Evolutionary conservation across 768 basidiomycete genomes (phyloP).

Genomic region (Daedalea quercina): DNA sequence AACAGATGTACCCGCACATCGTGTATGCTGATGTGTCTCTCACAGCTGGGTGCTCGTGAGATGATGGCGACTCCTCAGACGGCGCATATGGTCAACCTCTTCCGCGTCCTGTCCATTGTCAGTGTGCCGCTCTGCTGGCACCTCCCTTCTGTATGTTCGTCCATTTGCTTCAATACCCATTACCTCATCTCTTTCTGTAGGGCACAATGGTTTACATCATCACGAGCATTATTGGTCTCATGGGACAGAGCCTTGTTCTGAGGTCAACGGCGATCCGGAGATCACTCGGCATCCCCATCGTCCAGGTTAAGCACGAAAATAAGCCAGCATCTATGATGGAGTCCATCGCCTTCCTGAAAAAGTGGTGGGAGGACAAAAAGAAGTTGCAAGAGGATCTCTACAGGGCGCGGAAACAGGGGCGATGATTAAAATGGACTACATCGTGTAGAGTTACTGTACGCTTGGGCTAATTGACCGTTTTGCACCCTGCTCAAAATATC

Average conservation of each 20-base stretch:
- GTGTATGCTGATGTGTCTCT: not conserved
- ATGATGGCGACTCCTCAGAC: conserved; percentile 40
- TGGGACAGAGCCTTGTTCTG: conserved; percentile 41
- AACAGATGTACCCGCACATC: not conserved
- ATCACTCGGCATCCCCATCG: conserved; percentile 27
- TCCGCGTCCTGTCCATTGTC: conserved; percentile 51
- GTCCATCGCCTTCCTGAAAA: conserved; percentile 11
- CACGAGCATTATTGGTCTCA: conserved; percentile 39
- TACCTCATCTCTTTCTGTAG: conserved; percentile 25
- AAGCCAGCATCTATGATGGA: conserved; percentile 24
- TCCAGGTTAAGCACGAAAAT: conserved; percentile 11
- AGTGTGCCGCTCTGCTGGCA: conserved; percentile 43
- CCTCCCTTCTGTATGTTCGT: conserved; percentile 63
- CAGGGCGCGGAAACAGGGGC: not conserved
- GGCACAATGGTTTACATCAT: conserved; percentile 54
- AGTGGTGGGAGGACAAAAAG: conserved; percentile 15
- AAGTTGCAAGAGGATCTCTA: conserved; percentile 1
- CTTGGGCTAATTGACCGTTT: too few species aligned
- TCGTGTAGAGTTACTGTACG: too few species aligned
- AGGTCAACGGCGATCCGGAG: conserved; percentile 35
- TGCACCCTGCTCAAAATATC: too few species aligned
- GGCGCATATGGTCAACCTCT: conserved; percentile 61
- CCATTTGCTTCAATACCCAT: not conserved
- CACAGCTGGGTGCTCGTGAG: conserved; percentile 49
- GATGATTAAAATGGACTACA: not conserved